These are phyloP conservation scores for Penicillium soppii DNA, from an alignment of 495 filamentous ascomycete species.

Conservation along the genomic window DNA sequence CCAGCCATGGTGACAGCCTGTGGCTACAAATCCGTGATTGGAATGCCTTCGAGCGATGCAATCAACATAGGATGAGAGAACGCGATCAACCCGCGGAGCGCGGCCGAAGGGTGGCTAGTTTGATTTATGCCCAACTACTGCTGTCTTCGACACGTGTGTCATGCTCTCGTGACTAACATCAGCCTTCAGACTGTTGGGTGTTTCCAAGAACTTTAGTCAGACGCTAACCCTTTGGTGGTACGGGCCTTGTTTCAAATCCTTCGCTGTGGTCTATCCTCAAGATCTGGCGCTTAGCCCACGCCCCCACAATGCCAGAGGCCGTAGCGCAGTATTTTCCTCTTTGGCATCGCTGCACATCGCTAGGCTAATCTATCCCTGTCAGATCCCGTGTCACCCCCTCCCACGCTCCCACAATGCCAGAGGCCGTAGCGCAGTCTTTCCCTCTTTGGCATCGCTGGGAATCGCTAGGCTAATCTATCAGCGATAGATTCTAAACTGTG, in stretches of 20 bases:
- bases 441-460: not conserved
- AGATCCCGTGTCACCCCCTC: slow-evolving; percentile 8
- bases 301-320: not conserved
- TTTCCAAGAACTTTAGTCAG: not conserved
- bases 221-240: no score
- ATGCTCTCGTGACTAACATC: not conserved
- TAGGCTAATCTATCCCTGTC: slow-evolving; percentile 2
- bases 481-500: not conserved
- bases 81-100: not conserved
- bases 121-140: not conserved
- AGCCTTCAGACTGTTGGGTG: not conserved
- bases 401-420: not conserved
- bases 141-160: not conserved
- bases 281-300: no score
- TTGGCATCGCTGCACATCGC: slow-evolving; percentile 2
- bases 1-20: slow-evolving; percentile 10
- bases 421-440: slow-evolving; percentile 5
- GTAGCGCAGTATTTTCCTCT: slow-evolving; percentile 1
- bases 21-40: not conserved
- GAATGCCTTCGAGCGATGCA: not conserved
- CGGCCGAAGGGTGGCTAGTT: not conserved
- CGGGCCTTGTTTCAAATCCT: no score
- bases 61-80: not conserved
- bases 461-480: slow-evolving; percentile 6
- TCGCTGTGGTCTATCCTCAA: no score